These are phyloP conservation scores for Mycena vulgaris DNA, from an alignment of 768 basidiomycete genomes.

Conservation along the genomic window DNA sequence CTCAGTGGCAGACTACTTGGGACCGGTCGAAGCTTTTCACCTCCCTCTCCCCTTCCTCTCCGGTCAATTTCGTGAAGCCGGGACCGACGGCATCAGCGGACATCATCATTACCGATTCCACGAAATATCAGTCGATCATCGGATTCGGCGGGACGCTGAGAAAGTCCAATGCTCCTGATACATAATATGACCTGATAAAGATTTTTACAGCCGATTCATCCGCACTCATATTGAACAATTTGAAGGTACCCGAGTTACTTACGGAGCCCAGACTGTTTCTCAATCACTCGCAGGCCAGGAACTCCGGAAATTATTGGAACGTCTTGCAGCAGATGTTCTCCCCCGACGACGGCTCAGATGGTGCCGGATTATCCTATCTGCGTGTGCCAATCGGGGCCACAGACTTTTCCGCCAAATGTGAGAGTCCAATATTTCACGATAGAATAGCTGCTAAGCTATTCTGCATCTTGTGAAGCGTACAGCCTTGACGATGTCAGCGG, in stretches of 20 bases:
- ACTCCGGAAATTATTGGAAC: conserved; percentile 71
- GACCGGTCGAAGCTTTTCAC: conserved; percentile 67
- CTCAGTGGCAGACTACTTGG: conserved; percentile 74
- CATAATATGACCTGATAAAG: neutral
- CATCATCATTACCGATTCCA: conserved; percentile 71
- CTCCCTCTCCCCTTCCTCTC: conserved; percentile 58
- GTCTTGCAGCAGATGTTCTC: conserved; percentile 73
- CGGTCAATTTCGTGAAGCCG: conserved; percentile 72
- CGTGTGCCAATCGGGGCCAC: conserved; percentile 81
- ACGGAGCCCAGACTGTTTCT: neutral
- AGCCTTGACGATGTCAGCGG: conserved; percentile 74
- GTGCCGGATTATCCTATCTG: conserved; percentile 58
- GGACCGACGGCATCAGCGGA: conserved; percentile 72
- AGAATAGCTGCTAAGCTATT: neutral
- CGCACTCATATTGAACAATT: conserved; percentile 68
- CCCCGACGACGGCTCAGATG: conserved; percentile 69
- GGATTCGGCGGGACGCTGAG: conserved; percentile 81
- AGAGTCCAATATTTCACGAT: conserved; percentile 29
- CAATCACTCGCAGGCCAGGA: conserved; percentile 55
- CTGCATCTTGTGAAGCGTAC: conserved; percentile 59
- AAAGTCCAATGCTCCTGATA: conserved; percentile 43
- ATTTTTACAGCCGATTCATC: conserved; percentile 78
- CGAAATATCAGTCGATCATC: conserved; percentile 70
- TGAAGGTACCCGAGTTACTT: conserved; percentile 65
- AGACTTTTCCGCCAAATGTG: conserved; percentile 76